These are phyloP conservation scores for Cardamine chenopodiifolia DNA, from an alignment of 345 rosid genomes.

Conservation along the genomic window DNA sequence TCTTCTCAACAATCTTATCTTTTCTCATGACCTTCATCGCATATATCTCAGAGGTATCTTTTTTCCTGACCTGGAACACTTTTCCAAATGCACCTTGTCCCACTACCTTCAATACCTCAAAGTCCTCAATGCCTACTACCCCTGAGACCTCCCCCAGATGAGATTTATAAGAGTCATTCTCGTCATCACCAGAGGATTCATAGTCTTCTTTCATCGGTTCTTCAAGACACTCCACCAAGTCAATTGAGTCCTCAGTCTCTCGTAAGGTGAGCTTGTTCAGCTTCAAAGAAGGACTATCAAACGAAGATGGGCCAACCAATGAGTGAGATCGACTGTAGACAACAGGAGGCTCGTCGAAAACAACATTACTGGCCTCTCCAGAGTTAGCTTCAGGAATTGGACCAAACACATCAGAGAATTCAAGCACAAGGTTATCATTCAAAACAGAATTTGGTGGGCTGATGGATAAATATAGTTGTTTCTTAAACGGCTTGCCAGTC, in stretches of 20 bases:
- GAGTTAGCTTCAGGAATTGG: slow-evolving; percentile 12
- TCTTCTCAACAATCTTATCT: slow-evolving; percentile 89
- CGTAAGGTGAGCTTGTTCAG: slow-evolving; percentile 61
- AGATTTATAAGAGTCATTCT: slow-evolving; percentile 35
- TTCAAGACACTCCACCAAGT: slow-evolving; percentile 49
- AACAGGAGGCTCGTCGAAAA: slow-evolving; percentile 64
- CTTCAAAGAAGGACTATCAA: slow-evolving; percentile 55
- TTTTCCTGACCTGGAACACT: slow-evolving; percentile 90
- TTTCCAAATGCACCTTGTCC: slow-evolving; percentile 98
- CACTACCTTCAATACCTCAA: slow-evolving; percentile 84
- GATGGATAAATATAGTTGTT: slow-evolving; percentile 22
- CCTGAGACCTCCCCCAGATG: slow-evolving; percentile 28
- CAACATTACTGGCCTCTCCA: not conserved
- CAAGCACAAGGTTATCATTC: slow-evolving; percentile 24
- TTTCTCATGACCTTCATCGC: slow-evolving; percentile 99
- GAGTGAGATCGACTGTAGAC: slow-evolving; percentile 76
- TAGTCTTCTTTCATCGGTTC: slow-evolving; percentile 43
- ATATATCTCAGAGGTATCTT: slow-evolving; percentile 74
- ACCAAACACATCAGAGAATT: slow-evolving; percentile 39
- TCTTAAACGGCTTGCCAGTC: slow-evolving; percentile 28
- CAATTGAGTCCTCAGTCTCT: slow-evolving; percentile 55
- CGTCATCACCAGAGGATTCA: slow-evolving; percentile 44
- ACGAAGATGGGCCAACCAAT: slow-evolving; percentile 75
- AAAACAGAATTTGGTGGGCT: slow-evolving; percentile 1
- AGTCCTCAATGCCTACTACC: slow-evolving; percentile 74